These are phyloP conservation scores for Zasmidium cellare DNA, from an alignment of 2,329 filamentous ascomycete species.

Conservation along the genomic window DNA sequence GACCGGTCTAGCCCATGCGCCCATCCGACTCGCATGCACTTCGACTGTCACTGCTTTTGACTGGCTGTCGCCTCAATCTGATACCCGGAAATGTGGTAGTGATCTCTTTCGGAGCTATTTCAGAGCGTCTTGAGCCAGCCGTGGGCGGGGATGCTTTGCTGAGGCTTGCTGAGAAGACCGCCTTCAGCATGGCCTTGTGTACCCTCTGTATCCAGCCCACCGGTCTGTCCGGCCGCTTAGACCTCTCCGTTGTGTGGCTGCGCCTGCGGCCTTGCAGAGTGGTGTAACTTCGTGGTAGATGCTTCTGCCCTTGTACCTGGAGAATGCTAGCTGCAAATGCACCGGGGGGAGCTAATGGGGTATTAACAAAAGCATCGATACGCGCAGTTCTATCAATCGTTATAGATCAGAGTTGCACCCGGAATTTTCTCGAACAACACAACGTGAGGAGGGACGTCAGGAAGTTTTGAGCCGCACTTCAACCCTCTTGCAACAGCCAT, in stretches of 20 bases:
- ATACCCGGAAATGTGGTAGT: not conserved
- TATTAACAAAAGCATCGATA: not conserved
- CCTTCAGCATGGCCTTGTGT: constrained; percentile 14
- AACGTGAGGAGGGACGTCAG: constrained; percentile 3
- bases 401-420: not conserved
- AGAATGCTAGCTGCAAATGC: not conserved
- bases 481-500: constrained; percentile 21
- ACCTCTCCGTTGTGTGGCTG: constrained; percentile 12
- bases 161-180: constrained; percentile 13
- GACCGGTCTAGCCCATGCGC: constrained; percentile 9
- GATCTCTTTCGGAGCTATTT: not conserved
- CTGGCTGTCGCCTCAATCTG: not conserved
- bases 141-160: constrained; percentile 1
- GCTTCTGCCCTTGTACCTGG: not conserved
- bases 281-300: constrained; percentile 1
- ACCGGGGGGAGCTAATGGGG: not conserved
- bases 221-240: constrained; percentile 16
- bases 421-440: constrained; percentile 9
- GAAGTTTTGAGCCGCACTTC: constrained; percentile 21
- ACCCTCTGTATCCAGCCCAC: constrained; percentile 10
- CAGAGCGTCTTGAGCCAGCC: not conserved
- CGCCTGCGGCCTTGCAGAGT: not conserved
- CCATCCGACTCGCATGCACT: constrained; percentile 5
- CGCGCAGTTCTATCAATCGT: not conserved
- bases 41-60: not conserved